Conservation (phyloP, 2,329 filamentous ascomycete genomes). For the Cytospora mali region DNA sequence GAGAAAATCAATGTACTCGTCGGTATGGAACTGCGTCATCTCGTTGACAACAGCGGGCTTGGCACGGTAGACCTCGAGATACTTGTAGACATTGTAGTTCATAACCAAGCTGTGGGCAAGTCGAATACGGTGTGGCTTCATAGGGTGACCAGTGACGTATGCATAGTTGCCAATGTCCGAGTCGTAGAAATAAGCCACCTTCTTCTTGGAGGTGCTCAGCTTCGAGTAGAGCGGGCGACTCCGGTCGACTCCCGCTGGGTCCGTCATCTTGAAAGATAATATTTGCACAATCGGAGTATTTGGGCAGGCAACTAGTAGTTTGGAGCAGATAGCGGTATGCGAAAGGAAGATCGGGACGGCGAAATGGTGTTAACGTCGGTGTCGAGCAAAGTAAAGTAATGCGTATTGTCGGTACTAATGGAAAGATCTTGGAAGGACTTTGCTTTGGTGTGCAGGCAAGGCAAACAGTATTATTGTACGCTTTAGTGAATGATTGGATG, state of each 20-base stretch:
- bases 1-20: conserved; percentile 94
- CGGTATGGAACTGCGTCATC: conserved; percentile 91
- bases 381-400: no score
- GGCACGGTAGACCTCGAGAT: conserved; percentile 94
- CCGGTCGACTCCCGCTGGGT: conserved; percentile 42
- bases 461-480: not conserved
- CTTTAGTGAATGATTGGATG: not conserved
- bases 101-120: conserved; percentile 95
- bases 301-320: conserved; percentile 12
- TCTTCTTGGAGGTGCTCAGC: conserved; percentile 60
- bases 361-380: not conserved
- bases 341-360: not conserved
- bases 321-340: not conserved
- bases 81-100: conserved; percentile 93
- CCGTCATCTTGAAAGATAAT: conserved; percentile 32
- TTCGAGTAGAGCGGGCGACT: conserved; percentile 51
- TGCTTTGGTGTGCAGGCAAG: not conserved
- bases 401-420: not conserved
- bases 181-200: conserved; percentile 98
- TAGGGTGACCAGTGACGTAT: conserved; percentile 94
- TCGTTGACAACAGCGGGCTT: conserved; percentile 88
- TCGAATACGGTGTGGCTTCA: conserved; percentile 97
- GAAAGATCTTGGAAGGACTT: not conserved
- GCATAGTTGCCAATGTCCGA: conserved; percentile 98
- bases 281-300: not conserved